Base-by-base conservation (phyloP, 495 filamentous ascomycete genomes). In the Trichoderma virens region DNA sequence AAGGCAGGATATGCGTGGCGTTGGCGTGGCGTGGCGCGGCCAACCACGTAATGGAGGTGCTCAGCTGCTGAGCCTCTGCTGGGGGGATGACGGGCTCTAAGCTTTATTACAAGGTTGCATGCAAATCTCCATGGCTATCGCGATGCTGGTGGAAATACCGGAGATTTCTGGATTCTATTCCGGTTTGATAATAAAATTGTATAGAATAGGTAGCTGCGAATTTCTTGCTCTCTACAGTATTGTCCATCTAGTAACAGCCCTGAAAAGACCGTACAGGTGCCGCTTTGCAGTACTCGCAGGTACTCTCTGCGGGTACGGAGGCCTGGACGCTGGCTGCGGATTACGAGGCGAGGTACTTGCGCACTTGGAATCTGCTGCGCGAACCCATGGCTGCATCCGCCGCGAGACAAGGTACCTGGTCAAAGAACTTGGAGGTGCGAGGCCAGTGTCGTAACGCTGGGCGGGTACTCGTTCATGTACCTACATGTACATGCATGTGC, bases 1-100 rank as follows among this genome's bases (percentile, higher is more conserved):
- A n/a, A 11, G 38, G 38, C 11, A 41, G 38, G 38, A 18, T 16
- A 41, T n/a, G 38, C 11, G 28, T 34, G 35, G 59, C 59, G 20
- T 13, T 4, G 31, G 59, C 25, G 61, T 62, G 30, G 60, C 60
- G 60, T 61, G 60, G 60, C 61, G 61, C 39, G 61, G 61, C 61
- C 34, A 30, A 30, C 32, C 39, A 62, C 61, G 61, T 62, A 43
- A 62, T 62, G 60, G 30, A 18, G 31, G 23, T 41, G 60, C 43
- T 47, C 20, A 25, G 47, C 2, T 56, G 47, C 51, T 56, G 51
- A 56, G 25, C 25, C 51, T 30, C 51, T n/a, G 6, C 51, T 28
- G 25, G 25, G 30, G 20, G 43, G 38, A 18, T 18, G 11, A 41
- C 14, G 38, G 38, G 38, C 38, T 16, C 13, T 41, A 2, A 41